phyloP scores from a whole-genome alignment of 208 protist genomes.

The Leishmania amazonensis region DNA sequence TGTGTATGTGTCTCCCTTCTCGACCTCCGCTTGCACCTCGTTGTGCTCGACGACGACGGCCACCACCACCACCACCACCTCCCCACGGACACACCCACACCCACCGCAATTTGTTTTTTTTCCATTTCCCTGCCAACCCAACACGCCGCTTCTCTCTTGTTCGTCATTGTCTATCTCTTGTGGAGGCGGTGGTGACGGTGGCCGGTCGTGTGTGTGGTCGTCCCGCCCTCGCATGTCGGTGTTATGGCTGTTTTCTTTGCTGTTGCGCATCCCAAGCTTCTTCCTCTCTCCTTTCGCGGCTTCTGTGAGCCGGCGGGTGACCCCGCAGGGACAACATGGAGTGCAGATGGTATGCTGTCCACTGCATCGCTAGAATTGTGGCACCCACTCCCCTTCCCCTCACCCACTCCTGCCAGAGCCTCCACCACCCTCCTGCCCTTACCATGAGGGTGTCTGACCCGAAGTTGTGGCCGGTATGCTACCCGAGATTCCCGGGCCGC shows the following conservation, averaged over 20 bases:
- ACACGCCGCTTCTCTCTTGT: neutral
- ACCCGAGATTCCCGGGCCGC: neutral
- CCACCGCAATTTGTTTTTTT: neutral
- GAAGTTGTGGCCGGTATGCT: neutral
- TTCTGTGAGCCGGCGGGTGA: neutral
- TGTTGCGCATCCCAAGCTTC: neutral
- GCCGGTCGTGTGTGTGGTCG: no score
- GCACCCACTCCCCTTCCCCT: no score
- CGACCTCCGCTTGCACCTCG: neutral
- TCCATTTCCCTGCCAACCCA: neutral
- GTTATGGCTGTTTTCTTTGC: neutral
- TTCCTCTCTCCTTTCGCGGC: neutral
- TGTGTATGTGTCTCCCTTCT: constrained; percentile 13
- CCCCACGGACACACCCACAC: neutral
- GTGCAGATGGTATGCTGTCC: no score
- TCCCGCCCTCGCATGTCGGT: neutral
- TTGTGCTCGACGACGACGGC: neutral
- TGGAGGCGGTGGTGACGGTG: neutral
- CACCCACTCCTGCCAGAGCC: neutral
- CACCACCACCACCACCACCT: neutral
- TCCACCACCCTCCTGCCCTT: neutral
- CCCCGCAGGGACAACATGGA: neutral
- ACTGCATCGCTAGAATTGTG: no score
- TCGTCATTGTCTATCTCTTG: neutral
- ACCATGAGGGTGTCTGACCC: neutral